Evolutionary conservation across 2,329 filamentous ascomycete genomes (phyloP).

Genomic region (Macrophomina pseudophaseolina): DNA sequence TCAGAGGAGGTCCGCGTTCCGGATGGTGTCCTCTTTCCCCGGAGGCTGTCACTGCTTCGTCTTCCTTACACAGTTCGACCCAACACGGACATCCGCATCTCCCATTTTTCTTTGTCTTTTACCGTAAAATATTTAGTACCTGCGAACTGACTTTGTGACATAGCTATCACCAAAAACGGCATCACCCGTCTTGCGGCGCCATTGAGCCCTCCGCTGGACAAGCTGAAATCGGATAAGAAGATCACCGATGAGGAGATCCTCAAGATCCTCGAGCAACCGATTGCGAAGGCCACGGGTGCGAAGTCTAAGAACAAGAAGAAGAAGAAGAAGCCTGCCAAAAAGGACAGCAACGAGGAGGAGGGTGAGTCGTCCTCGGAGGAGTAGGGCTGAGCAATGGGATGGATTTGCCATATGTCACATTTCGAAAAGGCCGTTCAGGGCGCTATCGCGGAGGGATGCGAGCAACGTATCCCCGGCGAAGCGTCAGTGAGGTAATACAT

Average conservation of each 20-base stretch:
- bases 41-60: neutral
- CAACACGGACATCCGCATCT: no score
- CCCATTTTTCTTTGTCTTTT: neutral
- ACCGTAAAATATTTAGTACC: neutral
- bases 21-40: neutral
- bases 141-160: neutral
- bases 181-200: constrained; percentile 83
- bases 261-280: constrained; percentile 88
- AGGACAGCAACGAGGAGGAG: constrained; percentile 61
- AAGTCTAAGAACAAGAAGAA: constrained; percentile 92
- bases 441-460: neutral
- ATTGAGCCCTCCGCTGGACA: constrained; percentile 74
- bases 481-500: neutral
- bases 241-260: constrained; percentile 95
- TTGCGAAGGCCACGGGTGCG: constrained; percentile 65
- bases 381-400: constrained; percentile 28
- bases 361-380: constrained; percentile 47
- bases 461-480: neutral
- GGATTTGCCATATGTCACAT: neutral
- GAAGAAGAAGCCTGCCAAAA: constrained; percentile 74
- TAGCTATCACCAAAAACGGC: constrained; percentile 97
- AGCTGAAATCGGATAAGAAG: constrained; percentile 96
- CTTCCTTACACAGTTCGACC: neutral
- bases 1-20: neutral
- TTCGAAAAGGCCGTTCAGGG: neutral